Base-by-base conservation (phyloP, 2,329 filamentous ascomycete species). In the Aspergillus sp. region DNA sequence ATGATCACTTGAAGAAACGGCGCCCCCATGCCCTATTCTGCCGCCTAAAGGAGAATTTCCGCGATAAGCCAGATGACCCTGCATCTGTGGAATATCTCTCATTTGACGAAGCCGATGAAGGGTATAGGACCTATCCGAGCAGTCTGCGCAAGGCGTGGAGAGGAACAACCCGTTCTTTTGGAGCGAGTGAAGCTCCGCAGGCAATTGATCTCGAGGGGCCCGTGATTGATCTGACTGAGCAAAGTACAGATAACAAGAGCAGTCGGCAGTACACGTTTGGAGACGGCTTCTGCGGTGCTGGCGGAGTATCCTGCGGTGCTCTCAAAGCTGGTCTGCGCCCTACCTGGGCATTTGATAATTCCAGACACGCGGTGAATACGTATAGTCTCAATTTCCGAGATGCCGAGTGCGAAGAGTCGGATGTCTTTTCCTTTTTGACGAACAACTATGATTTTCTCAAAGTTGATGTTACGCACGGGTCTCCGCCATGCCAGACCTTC, bases 401-500 rank as follows among this genome's bases (percentile, higher is more conserved):
- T 4, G 71, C 68, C 0, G 56, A 69, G 2, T 68, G 70, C 5
- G 71, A 79, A 0, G 75, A 80, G 0, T 70, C 73, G 0, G 71
- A 79, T 0, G 77, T 90, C 0, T 82, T 83, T 49, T 66, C 81
- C 5, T 76, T 80, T 25, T 60, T 80, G 4, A 73, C 72, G 0
- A 73, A 72, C 8, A 42, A 66, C 2, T 23, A 62, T 0, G 65
- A 75, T 0, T 70, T 73, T 2, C 64, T 81, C 8, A 78, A 78
- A 3, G 84, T 88, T 0, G 90, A 95, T 65, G 78, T 94, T 1
- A 76, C 91, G 0, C 91, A 96, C 64, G 75, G 92, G 0, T 92
- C 89, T 0, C 90, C 90, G 0, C 91, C 91, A 0, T 96, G 92
- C 58, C 90, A 94, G 66, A 86, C 83, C 2, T 93, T 88, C 71